Percentiles rank a stretch among this genome's conserved stretches.
Conservation (phyloP, 495 filamentous ascomycete genomes). For the Penicillium crystallinum region DNA sequence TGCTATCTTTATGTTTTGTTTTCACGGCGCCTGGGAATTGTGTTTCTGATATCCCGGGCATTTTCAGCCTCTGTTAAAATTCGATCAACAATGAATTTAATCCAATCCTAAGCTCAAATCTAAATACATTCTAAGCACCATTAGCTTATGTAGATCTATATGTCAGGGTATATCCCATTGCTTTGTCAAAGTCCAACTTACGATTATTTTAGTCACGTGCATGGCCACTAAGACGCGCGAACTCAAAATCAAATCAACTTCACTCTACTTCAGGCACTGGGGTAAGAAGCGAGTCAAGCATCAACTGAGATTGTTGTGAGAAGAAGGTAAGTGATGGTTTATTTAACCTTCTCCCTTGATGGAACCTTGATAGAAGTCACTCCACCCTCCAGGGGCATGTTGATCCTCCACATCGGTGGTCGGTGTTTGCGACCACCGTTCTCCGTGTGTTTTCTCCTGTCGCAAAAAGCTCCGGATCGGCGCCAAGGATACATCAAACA, state of each 20-base stretch:
- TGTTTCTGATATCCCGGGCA: constrained; percentile 4
- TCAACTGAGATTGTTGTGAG: not conserved
- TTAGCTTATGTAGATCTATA: too few relatives aligned
- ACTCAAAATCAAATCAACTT: not conserved
- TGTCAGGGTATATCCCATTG: not conserved
- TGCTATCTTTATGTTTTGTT: constrained; percentile 4
- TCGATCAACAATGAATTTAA: not conserved
- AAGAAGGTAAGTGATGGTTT: not conserved
- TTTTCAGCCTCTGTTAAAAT: not conserved
- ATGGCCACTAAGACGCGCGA: not conserved
- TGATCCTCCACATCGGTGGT: constrained; percentile 16
- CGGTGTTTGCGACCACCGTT: constrained; percentile 22
- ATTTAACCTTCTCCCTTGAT: not conserved
- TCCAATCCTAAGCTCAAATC: not conserved
- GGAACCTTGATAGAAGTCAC: not conserved
- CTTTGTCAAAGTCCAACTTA: not conserved
- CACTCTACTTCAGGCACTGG: not conserved
- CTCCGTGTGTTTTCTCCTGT: constrained; percentile 6
- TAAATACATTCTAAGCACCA: not conserved
- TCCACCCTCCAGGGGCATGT: not conserved
- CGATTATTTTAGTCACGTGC: not conserved
- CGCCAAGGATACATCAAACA: not conserved
- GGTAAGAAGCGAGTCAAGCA: not conserved
- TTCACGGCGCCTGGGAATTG: not conserved
- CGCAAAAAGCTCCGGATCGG: not conserved